These are phyloP conservation scores for Neoascochyta sp. DNA, from an alignment of 2,329 filamentous ascomycete genomes.

Conservation along the genomic window DNA sequence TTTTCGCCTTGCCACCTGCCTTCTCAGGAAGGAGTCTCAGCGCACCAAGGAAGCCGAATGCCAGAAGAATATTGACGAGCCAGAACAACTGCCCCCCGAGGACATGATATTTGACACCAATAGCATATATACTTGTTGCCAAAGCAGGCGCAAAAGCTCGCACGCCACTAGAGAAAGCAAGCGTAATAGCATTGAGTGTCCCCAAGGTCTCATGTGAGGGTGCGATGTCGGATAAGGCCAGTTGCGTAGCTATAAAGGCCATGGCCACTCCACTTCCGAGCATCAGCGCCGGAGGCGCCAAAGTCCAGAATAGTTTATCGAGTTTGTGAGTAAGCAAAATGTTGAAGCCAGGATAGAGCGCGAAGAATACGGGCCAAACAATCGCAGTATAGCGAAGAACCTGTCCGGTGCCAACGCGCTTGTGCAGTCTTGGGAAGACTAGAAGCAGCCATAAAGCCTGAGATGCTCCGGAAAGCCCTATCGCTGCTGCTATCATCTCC, in stretches of 20 bases:
- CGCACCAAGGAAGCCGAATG: slow-evolving; percentile 13
- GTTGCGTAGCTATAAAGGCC: slow-evolving; percentile 68
- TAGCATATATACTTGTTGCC: slow-evolving; percentile 65
- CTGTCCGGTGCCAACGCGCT: slow-evolving; percentile 61
- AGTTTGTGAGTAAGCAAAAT: slow-evolving; percentile 51
- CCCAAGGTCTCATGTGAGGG: slow-evolving; percentile 63
- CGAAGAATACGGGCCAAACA: slow-evolving; percentile 64
- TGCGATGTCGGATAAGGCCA: slow-evolving; percentile 70
- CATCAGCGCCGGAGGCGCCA: slow-evolving; percentile 44
- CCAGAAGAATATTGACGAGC: slow-evolving; percentile 49
- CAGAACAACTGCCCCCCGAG: slow-evolving; percentile 64
- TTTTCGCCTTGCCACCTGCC: slow-evolving; percentile 13
- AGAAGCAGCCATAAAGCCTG: slow-evolving; percentile 71
- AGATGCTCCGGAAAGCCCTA: slow-evolving; percentile 60
- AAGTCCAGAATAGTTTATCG: slow-evolving; percentile 55
- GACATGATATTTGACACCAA: slow-evolving; percentile 60
- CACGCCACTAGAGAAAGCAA: slow-evolving; percentile 60
- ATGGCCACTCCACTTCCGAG: slow-evolving; percentile 64
- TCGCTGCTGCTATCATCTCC: slow-evolving; percentile 61
- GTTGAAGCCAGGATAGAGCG: slow-evolving; percentile 53
- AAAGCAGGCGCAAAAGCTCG: slow-evolving; percentile 64
- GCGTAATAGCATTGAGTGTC: slow-evolving; percentile 65
- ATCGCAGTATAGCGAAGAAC: slow-evolving; percentile 58
- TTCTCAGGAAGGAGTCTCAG: slow-evolving; percentile 24
- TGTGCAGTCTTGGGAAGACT: slow-evolving; percentile 65